Percentiles rank a stretch among this genome's conserved stretches.
phyloP scores from a whole-genome alignment of 176 grass and related monocot species.

The Olyra latifolia region DNA sequence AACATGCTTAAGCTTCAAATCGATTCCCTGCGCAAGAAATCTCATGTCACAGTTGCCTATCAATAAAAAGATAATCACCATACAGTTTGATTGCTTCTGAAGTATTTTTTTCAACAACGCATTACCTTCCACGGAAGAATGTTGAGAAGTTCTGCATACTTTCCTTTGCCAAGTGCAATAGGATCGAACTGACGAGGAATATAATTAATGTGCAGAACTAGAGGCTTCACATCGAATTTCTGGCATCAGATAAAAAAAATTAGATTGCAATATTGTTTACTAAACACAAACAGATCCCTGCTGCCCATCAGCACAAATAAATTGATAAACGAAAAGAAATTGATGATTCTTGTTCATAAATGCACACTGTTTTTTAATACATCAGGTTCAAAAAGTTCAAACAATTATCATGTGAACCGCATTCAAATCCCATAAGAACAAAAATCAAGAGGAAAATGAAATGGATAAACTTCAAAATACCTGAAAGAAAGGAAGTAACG shows the following conservation, averaged over 20 bases:
- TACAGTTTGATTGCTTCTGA: neutral
- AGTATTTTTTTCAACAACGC: neutral
- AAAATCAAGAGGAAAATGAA: slow-evolving; percentile 8
- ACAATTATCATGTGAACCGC: neutral
- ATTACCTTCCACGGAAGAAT: slow-evolving; percentile 97
- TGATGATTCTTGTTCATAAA: neutral
- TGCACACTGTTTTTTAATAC: too few relatives aligned
- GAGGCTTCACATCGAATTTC: slow-evolving; percentile 89
- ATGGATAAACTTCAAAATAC: slow-evolving; percentile 47
- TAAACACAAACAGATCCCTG: slow-evolving; percentile 18
- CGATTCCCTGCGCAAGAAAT: slow-evolving; percentile 71
- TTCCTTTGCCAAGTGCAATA: slow-evolving; percentile 83
- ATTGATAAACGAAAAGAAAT: neutral
- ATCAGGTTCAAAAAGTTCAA: neutral
- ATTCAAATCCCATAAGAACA: neutral
- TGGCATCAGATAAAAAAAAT: slow-evolving; percentile 46
- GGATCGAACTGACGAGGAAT: slow-evolving; percentile 92
- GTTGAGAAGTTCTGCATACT: slow-evolving; percentile 97
- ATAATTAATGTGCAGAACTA: slow-evolving; percentile 89
- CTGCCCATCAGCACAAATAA: neutral
- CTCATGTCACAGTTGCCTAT: neutral
- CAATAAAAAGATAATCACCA: neutral
- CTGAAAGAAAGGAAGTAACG: slow-evolving; percentile 99
- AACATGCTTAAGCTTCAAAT: slow-evolving; percentile 94
- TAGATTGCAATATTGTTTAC: slow-evolving; percentile 24